phyloP scores from a whole-genome alignment of 1,139 yeast genomes.

The Geotrichum carabidarum region DNA sequence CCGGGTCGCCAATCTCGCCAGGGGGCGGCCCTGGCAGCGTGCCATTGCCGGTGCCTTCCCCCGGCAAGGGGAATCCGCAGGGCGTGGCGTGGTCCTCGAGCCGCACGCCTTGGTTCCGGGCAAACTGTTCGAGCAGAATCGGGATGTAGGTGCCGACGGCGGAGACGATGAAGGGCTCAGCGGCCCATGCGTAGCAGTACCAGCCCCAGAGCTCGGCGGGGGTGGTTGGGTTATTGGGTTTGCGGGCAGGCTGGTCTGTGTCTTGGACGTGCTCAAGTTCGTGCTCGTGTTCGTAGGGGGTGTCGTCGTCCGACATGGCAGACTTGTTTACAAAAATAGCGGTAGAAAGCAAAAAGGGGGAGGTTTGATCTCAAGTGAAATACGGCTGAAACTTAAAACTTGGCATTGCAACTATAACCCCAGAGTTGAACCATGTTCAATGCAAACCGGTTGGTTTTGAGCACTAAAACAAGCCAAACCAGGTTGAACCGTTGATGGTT shows the following conservation, averaged over 20 bases:
- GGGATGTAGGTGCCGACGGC: conserved; percentile 72
- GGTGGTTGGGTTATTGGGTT: conserved; percentile 18
- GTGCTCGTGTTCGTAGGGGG: neutral
- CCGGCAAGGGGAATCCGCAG: neutral
- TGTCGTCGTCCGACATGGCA: neutral
- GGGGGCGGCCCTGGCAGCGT: conserved; percentile 19
- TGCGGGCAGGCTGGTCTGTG: neutral
- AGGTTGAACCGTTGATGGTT: too few relatives aligned
- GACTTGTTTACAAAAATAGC: neutral
- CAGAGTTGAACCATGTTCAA: too few relatives aligned
- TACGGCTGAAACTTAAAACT: neutral
- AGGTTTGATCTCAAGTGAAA: neutral
- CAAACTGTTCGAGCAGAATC: conserved; percentile 57
- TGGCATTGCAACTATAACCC: too few relatives aligned
- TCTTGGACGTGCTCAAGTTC: neutral
- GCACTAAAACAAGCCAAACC: too few relatives aligned
- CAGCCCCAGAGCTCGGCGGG: conserved; percentile 34
- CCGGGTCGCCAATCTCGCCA: conserved; percentile 19
- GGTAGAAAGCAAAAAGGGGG: neutral
- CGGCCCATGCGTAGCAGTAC: conserved; percentile 57
- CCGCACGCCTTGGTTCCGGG: conserved; percentile 41
- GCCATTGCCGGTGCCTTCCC: conserved; percentile 2
- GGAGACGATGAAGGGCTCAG: conserved; percentile 69
- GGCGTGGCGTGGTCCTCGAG: neutral
- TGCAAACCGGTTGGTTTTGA: too few relatives aligned